Base-by-base conservation (phyloP, 768 basidiomycete species). In the Podaxis rugospora region DNA sequence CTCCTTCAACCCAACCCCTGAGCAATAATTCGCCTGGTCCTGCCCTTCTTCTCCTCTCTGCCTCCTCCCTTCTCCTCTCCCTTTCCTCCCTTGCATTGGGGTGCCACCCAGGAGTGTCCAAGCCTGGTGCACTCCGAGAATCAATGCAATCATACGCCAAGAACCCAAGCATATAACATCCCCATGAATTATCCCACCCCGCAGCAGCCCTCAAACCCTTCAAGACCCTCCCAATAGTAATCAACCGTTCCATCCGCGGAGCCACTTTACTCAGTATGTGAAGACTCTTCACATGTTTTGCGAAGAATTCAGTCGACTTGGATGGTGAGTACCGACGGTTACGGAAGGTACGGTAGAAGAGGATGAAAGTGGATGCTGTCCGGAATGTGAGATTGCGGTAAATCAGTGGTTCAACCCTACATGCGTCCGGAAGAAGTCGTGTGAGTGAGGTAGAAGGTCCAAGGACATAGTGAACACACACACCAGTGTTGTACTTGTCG, bases 341-440 rank as follows among this genome's bases (percentile, higher is more conserved):
- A 14, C 52, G 28, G 18, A 60, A 53, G 11, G 59, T 60, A 42
- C 59, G 59, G 32, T 60, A 60, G 27, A 60, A 60, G 42, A 46
- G 42, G n/a, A 7, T 42, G 13, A 60, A 46, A 11, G 16, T 28
- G 4, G n/a, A 23, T 3, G 39, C 3, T 11, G 13, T 11, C 10
- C 13, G n/a, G 42, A 60, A 60, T 21, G 51, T 23, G 4, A 60
- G 32, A 21, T 60, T 40, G 27, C 59, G 42, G 27, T 60, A 60
- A 1, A 60, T 46, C 6, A 53, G 32, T 25, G 59, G 59, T 52
- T 60, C 59, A 53, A 60, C 59, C 59, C 59, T 60, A 36, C 11
- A 6, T 23, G 11, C 4, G 11, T 25, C 11, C 47, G 21, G 46
- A n/a, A 18, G 44, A 23, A n/a, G n/a, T 40, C 14, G 42, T 18